Conservation (phyloP, 2,329 filamentous ascomycete species). For the Aspergillus candidus region DNA sequence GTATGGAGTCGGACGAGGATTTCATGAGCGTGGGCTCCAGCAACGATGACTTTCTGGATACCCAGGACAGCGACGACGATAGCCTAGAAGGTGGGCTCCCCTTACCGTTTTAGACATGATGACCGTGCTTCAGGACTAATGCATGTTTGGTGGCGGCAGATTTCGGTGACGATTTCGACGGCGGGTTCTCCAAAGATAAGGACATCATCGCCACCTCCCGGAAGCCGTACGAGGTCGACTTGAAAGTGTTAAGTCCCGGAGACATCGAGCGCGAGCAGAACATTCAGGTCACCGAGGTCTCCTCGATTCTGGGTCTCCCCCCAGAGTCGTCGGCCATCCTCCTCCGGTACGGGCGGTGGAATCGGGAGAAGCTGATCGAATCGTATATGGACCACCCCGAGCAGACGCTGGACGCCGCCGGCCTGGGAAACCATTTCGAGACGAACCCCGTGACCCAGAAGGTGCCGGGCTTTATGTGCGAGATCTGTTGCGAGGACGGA, state of each 20-base stretch:
- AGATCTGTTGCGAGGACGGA: conserved; percentile 93
- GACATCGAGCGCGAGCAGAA: conserved; percentile 85
- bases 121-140: neutral
- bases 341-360: conserved; percentile 85
- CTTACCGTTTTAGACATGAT: conserved; percentile 4
- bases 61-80: conserved; percentile 67
- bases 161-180: conserved; percentile 54
- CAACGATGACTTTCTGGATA: conserved; percentile 61
- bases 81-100: conserved; percentile 37
- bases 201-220: conserved; percentile 66
- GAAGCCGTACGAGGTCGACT: conserved; percentile 76
- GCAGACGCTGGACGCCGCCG: conserved; percentile 75
- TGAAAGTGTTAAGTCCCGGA: conserved; percentile 68
- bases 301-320: conserved; percentile 80
- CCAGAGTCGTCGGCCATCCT: conserved; percentile 88
- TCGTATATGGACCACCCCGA: conserved; percentile 89
- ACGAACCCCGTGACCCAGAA: conserved; percentile 62
- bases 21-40: conserved; percentile 81
- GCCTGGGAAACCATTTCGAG: conserved; percentile 62
- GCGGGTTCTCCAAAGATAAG: conserved; percentile 60
- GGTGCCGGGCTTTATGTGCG: conserved; percentile 75
- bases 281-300: conserved; percentile 80
- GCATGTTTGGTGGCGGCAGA: conserved; percentile 32
- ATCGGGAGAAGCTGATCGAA: conserved; percentile 90
- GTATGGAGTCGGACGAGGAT: conserved; percentile 94